Evolutionary conservation across 768 basidiomycete species (phyloP).

Genomic region (Lentinula edodes): DNA sequence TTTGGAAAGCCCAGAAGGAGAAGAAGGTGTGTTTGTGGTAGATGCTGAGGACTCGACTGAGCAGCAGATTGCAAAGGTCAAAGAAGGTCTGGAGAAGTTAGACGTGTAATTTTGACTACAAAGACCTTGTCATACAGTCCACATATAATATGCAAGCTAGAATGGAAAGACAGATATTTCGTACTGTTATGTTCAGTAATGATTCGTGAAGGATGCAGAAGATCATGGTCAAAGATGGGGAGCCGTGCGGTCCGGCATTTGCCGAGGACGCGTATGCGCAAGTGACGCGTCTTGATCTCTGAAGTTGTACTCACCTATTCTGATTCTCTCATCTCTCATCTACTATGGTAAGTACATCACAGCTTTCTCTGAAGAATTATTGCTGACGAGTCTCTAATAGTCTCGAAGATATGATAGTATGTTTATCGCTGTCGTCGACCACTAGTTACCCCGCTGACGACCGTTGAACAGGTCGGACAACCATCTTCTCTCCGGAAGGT

Average conservation of each 20-base stretch:
- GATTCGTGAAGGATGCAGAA: no score
- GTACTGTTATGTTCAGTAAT: no score
- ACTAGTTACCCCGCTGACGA: conserved; percentile 4
- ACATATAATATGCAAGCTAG: no score
- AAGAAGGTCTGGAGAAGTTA: conserved; percentile 31
- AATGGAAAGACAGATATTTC: no score
- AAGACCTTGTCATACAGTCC: no score
- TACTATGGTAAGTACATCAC: conserved; percentile 40
- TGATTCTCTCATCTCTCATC: conserved; percentile 16
- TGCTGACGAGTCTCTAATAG: conserved; percentile 29
- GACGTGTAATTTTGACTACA: neutral
- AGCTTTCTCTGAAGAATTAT: neutral
- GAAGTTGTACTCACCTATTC: conserved; percentile 3
- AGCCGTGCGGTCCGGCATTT: neutral
- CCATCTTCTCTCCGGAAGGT: conserved; percentile 99
- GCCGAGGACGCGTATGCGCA: neutral
- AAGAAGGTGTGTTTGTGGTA: conserved; percentile 66
- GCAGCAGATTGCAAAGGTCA: conserved; percentile 46
- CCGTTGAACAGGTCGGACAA: conserved; percentile 71
- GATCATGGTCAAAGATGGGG: no score
- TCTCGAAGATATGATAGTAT: conserved; percentile 94
- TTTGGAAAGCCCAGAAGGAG: conserved; percentile 64
- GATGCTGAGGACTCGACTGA: conserved; percentile 44
- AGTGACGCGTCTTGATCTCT: conserved; percentile 34
- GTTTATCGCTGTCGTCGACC: conserved; percentile 22